Conservation (phyloP, 108 stramenopile genomes). For the Nitzschia sp. region DNA sequence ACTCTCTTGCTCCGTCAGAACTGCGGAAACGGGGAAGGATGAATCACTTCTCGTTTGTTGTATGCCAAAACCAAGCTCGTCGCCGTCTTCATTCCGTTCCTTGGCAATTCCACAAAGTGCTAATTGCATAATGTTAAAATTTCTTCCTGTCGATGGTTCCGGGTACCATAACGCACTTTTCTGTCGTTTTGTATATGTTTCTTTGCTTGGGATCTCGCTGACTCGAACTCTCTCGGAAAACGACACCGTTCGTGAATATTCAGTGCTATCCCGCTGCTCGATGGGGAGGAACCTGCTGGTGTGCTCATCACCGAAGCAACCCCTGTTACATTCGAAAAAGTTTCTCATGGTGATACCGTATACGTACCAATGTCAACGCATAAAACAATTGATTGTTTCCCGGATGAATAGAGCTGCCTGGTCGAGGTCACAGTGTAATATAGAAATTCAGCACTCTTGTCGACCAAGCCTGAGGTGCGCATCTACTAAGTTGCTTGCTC, state of each 20-base stretch:
- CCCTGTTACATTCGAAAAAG: too few species aligned
- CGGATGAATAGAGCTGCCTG: too few species aligned
- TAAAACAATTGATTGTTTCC: too few species aligned
- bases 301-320: too few species aligned
- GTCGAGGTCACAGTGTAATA: too few species aligned
- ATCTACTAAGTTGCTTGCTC: too few species aligned
- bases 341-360: too few species aligned
- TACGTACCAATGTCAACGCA: too few species aligned
- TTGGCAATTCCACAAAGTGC: neutral
- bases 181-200: conserved; percentile 9
- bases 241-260: conserved; percentile 7
- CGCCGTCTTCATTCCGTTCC: conserved; percentile 5
- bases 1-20: conserved; percentile 22
- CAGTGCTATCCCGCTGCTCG: neutral
- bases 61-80: neutral
- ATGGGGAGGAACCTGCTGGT: too few species aligned
- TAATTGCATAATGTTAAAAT: conserved; percentile 3
- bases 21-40: conserved; percentile 22
- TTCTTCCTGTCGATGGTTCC: neutral
- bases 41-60: neutral
- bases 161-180: conserved; percentile 28
- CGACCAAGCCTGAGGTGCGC: too few species aligned
- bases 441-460: too few species aligned
- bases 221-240: conserved; percentile 25
- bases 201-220: conserved; percentile 28